Evolutionary conservation across 306 rosid species (phyloP), one percentile per base, ranked within the genome.

Genomic region (Trifolium dubium): DNA sequence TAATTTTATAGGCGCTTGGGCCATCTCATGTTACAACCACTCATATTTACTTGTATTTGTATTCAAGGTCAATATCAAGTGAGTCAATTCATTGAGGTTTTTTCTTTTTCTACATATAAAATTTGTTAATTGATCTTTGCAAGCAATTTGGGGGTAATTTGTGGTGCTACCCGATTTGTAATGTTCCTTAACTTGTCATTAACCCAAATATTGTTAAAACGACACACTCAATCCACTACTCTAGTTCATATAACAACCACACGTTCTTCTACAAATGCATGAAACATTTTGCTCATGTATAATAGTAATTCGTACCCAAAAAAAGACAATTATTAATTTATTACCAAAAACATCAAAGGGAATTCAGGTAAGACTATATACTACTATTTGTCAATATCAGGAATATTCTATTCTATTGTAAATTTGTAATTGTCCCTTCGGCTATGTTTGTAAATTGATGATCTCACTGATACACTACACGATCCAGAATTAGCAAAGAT

Each of bases 391-490:
- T 49, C 19, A 47, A 47, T 47, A 47, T 47, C 53, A 49, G 18
- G 54, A 49, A 49, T 49, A 49, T n/a, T 43, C n/a, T 11, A 43
- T 3, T 23, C 23, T 23, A 23, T 23, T 23, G 23, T 23, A 23
- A 23, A 23, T 23, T 23, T 43, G 49, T 43, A 43, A 11, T 44
- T 44, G 15, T 44, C 50, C 11, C n/a, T 11, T 11, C 11, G 50
- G 50, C 50, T 50, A 50, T 50, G 56, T 6, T 50, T 50, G 56
- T 50, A 49, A 49, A 43, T 43, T 43, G n/a, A 43, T 43, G 49
- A 43, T 5, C 49, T 43, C 49, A 43, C n/a, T 43, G 10, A 10
- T 43, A 43, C n/a, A 43, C 12, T 40, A 2, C 13, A 40, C 46
- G 3, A 40, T 40, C 46, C 9, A 37, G 41, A 37, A 37, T 37